phyloP scores from a whole-genome alignment of 768 basidiomycete genomes.

The Arthromyces matolae region DNA sequence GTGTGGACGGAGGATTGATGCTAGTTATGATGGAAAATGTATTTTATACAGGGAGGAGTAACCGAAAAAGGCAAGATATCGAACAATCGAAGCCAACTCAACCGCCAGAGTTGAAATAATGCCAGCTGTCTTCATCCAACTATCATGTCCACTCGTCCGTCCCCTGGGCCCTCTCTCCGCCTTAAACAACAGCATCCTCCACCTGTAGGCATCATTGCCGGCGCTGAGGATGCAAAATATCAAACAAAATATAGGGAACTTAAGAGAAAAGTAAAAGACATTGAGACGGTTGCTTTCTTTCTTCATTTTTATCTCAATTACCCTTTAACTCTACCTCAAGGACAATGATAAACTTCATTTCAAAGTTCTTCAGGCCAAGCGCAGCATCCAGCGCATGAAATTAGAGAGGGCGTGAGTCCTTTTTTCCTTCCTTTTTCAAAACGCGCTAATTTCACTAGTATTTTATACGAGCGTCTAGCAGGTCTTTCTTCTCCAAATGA shows the following conservation, averaged over 20 bases:
- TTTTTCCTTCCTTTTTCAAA: constrained; percentile 15
- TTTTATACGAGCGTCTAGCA: constrained; percentile 76
- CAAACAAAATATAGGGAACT: constrained; percentile 86
- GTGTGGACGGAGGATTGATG: background rate
- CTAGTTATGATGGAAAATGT: background rate
- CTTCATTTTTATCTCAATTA: constrained; percentile 5
- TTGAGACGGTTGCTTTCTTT: constrained; percentile 61
- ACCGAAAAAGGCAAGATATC: constrained; percentile 38
- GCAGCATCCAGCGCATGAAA: constrained; percentile 82
- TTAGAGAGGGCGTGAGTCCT: constrained; percentile 79
- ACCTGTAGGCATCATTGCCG: constrained; percentile 68
- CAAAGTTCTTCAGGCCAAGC: constrained; percentile 76
- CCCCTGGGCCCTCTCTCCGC: constrained; percentile 44
- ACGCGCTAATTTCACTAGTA: constrained; percentile 32
- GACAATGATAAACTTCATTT: constrained; percentile 87
- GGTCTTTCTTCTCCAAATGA: constrained; percentile 56
- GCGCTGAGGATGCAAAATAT: constrained; percentile 84
- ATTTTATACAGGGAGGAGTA: constrained; percentile 15
- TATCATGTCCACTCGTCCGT: constrained; percentile 68
- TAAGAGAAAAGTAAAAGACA: constrained; percentile 84
- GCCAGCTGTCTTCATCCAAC: constrained; percentile 40
- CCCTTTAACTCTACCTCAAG: constrained; percentile 36
- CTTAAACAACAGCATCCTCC: constrained; percentile 47
- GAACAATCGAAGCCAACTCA: constrained; percentile 33
- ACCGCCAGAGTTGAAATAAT: constrained; percentile 30